Evolutionary conservation across 2,329 filamentous ascomycete species (phyloP).

Genomic region (Cyphellophora attinorum): DNA sequence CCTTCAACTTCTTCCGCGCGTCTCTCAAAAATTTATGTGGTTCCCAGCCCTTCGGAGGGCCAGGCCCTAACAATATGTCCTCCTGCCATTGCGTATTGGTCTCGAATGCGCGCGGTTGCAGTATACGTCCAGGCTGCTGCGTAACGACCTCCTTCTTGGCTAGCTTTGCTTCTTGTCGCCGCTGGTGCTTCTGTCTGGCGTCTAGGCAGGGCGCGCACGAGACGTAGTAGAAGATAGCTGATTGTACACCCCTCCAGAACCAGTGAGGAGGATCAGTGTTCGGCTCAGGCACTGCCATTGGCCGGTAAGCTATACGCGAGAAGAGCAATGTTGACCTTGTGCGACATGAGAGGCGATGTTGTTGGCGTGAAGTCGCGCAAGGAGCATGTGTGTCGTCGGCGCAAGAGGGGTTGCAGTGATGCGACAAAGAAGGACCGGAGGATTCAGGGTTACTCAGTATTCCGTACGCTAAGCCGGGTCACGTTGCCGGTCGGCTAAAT

Average conservation of each 20-base stretch:
- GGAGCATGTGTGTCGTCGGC: too few species aligned
- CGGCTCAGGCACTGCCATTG: slow-evolving; percentile 7
- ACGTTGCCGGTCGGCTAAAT: too few species aligned
- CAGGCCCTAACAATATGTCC: slow-evolving; percentile 75
- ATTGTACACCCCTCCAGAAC: slow-evolving; percentile 40
- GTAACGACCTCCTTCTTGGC: slow-evolving; percentile 49
- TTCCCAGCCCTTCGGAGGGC: slow-evolving; percentile 40
- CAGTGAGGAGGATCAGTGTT: slow-evolving; percentile 22
- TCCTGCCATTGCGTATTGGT: slow-evolving; percentile 85
- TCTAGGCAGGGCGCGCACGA: slow-evolving; percentile 54
- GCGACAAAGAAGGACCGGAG: too few species aligned
- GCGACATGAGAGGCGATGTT: too few species aligned
- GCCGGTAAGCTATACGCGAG: too few species aligned
- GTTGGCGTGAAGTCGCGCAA: too few species aligned
- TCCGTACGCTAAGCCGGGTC: too few species aligned
- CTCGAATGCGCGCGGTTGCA: slow-evolving; percentile 67
- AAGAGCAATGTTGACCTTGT: too few species aligned
- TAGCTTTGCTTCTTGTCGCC: slow-evolving; percentile 59
- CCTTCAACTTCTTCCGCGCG: slow-evolving; percentile 41
- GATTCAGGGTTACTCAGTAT: too few species aligned
- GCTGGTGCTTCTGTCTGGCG: slow-evolving; percentile 58
- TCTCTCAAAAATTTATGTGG: slow-evolving; percentile 11
- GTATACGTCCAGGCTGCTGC: slow-evolving; percentile 64
- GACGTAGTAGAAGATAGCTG: slow-evolving; percentile 41
- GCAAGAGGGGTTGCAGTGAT: too few species aligned